phyloP scores from a whole-genome alignment of 257 asterid species.

The Leptodermis oblonga region DNA sequence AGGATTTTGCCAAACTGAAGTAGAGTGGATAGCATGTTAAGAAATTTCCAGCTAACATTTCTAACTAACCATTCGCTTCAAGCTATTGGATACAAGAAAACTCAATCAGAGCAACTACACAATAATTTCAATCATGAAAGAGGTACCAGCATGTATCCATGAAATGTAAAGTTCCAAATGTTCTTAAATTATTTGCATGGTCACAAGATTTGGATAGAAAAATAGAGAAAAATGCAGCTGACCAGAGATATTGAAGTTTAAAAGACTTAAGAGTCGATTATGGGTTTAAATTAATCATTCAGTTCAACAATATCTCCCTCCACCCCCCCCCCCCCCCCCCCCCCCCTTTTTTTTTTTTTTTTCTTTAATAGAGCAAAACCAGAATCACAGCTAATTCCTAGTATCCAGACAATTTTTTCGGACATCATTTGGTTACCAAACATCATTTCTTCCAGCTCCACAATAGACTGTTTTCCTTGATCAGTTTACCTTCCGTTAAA shows the following conservation, averaged over 20 bases:
- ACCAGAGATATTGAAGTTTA: neutral
- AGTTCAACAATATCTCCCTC: neutral
- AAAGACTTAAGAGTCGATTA: neutral
- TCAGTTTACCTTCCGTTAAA: neutral
- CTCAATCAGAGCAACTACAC: neutral
- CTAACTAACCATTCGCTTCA: neutral
- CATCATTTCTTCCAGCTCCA: neutral
- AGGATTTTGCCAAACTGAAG: neutral
- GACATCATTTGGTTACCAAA: neutral
- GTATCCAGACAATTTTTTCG: neutral
- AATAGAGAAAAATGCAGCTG: neutral
- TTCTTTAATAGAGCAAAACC: neutral
- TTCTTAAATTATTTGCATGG: neutral
- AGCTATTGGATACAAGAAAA: neutral
- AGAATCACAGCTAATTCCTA: neutral
- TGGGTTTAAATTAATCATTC: too few relatives aligned
- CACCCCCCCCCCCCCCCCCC: neutral
- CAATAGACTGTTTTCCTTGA: neutral
- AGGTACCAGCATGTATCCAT: neutral
- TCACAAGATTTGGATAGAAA: neutral
- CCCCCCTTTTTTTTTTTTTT: too few relatives aligned
- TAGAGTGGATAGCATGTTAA: neutral
- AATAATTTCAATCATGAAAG: neutral
- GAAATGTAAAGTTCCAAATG: neutral
- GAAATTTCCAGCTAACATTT: neutral